phyloP scores from a whole-genome alignment of 2,329 filamentous ascomycete genomes.

The Cladosporium sp. region DNA sequence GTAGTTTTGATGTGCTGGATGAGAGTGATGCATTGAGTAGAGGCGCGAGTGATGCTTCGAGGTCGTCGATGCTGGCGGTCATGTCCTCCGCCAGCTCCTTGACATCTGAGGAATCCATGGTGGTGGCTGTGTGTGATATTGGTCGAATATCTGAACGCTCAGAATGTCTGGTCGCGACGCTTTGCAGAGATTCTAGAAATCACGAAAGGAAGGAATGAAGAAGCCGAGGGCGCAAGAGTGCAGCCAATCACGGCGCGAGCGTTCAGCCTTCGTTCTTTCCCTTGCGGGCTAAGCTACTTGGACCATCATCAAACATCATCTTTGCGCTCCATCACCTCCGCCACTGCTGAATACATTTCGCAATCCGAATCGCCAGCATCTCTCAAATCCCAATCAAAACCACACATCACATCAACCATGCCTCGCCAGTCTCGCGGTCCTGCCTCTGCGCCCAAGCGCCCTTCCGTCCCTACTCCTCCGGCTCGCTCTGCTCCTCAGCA shows the following conservation, averaged over 20 bases:
- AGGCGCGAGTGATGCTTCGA: constrained; percentile 74
- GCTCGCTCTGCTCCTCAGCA: constrained; percentile 61
- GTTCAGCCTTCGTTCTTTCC: not conserved
- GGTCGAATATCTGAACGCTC: not conserved
- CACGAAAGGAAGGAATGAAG: not conserved
- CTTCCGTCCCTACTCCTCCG: constrained; percentile 40
- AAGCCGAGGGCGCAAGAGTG: not conserved
- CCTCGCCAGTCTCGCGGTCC: constrained; percentile 50
- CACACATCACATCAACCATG: constrained; percentile 35
- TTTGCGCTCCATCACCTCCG: constrained; percentile 5
- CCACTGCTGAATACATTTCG: constrained; percentile 4
- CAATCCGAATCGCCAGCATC: not conserved
- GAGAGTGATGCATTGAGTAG: constrained; percentile 65
- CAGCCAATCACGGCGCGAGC: constrained; percentile 4
- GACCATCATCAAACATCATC: not conserved
- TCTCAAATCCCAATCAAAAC: not conserved
- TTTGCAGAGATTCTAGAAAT: constrained; percentile 13
- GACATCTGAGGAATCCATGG: constrained; percentile 16
- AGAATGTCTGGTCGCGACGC: not conserved
- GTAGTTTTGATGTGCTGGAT: constrained; percentile 72
- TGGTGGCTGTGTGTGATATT: not conserved
- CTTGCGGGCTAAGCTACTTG: not conserved
- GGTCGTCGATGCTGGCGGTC: constrained; percentile 68
- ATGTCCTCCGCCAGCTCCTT: constrained; percentile 51
- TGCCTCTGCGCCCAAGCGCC: constrained; percentile 47